Evolutionary conservation across 768 basidiomycete species (phyloP), one percentile per base, ranked within the genome.

Genomic region (Rhizopogon vesiculosus): DNA sequence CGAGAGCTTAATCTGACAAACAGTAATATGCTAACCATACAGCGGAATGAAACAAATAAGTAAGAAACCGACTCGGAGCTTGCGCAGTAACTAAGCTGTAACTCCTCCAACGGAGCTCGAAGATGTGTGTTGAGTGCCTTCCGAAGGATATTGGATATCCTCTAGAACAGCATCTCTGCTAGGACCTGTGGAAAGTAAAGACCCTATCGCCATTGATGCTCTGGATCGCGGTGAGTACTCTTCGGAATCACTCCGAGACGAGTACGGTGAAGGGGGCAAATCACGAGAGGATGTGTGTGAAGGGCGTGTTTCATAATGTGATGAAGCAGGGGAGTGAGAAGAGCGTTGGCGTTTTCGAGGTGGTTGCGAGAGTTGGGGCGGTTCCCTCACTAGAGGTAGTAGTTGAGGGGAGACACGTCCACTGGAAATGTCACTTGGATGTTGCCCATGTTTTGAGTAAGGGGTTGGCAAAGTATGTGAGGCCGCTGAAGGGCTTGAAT

Each of bases 201-300:
- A 87, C 28, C 86, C 88, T 61, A 92, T 91, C 43, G 87, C 84
- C 89, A 91, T 91, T 39, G 86, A 85, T 15, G 81, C 82, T 54
- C 85, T 77, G 53, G 87, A 84, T 46, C 85, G 80, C 43, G 87
- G 87, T 1, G 87, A 89, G 62, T 81, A 85, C 59, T 83, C 84
- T 48, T 81, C 81, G 15, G 86, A 84, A 55, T 84, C 81, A 56
- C 86, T 86, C 39, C 82, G 79, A 13, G 85, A 82, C 15, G 87
- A 86, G 64, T 87, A 87, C 1, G 89, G 87, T 7, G 87, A 89
- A 3, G 86, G 86, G 2, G 87, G 85, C 12, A 85, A 75, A 59
- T 85, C 78, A 61, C 65, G 77, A 73, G 62, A 79, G 39, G 56
- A 62, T 54, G 58, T 75, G 58, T 70, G 68, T 39, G 70, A 72